phyloP scores from a whole-genome alignment of 164 flowering plant species.

The Dillenia turbinata region DNA sequence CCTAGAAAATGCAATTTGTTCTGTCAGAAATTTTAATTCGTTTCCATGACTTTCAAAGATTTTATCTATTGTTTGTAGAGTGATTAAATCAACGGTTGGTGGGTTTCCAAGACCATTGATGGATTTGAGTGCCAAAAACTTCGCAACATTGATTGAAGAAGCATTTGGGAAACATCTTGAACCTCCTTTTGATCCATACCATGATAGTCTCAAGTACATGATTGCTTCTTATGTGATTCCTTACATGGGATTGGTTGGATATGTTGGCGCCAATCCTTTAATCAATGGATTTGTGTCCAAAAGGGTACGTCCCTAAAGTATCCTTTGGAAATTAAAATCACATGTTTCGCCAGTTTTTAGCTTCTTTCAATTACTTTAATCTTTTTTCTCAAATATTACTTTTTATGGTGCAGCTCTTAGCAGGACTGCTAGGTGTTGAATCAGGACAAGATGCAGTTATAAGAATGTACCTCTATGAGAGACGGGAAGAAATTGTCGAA shows the following conservation, averaged over 20 bases:
- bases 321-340: too few relatives aligned
- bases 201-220: constrained; percentile 40
- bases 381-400: too few relatives aligned
- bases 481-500: constrained; percentile 21
- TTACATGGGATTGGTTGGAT: constrained; percentile 62
- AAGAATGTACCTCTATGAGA: constrained; percentile 40
- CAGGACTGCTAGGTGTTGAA: constrained; percentile 61
- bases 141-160: constrained; percentile 32
- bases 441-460: constrained; percentile 69
- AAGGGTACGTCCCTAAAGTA: constrained; percentile 19
- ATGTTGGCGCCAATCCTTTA: constrained; percentile 57
- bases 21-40: too few relatives aligned
- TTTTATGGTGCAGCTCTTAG: constrained; percentile 32
- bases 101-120: constrained; percentile 61
- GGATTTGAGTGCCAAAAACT: constrained; percentile 33
- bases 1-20: background rate
- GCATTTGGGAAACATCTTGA: constrained; percentile 37
- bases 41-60: background rate
- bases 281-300: constrained; percentile 23
- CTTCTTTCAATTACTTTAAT: background rate
- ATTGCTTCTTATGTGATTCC: constrained; percentile 54
- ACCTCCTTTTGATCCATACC: constrained; percentile 74
- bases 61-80: constrained; percentile 27
- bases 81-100: constrained; percentile 32
- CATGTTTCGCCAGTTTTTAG: too few relatives aligned